phyloP scores from a whole-genome alignment of 331 rosid species.

The Quercus lobata region DNA sequence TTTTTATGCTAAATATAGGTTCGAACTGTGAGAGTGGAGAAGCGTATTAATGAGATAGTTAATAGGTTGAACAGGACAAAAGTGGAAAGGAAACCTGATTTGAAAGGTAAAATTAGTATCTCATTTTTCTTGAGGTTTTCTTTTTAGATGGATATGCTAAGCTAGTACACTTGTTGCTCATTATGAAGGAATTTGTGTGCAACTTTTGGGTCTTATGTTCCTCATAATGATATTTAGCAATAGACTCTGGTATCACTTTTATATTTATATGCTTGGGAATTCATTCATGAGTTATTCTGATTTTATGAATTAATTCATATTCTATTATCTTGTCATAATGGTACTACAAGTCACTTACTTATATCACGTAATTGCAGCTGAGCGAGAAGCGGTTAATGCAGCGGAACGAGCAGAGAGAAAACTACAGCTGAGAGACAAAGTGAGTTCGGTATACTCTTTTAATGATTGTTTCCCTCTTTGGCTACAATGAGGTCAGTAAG shows the following conservation, averaged over 20 bases:
- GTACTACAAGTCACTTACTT: background rate
- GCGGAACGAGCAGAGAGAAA: conserved; percentile 96
- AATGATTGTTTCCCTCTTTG: background rate
- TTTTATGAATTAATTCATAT: background rate
- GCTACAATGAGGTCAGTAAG: background rate
- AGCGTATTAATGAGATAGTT: conserved; percentile 83
- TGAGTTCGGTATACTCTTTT: conserved; percentile 22
- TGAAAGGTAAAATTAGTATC: conserved; percentile 59
- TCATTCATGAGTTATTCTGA: background rate
- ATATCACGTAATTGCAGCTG: conserved; percentile 51
- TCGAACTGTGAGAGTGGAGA: conserved; percentile 90
- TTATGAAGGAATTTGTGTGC: background rate
- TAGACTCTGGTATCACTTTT: background rate
- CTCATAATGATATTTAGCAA: background rate
- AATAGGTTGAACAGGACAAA: conserved; percentile 87
- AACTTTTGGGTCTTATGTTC: background rate
- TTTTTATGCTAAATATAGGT: conserved; percentile 47
- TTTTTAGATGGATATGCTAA: background rate
- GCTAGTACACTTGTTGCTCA: background rate
- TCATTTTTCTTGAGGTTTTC: background rate
- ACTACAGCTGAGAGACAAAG: conserved; percentile 74
- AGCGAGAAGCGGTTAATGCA: conserved; percentile 87
- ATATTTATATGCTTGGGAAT: background rate
- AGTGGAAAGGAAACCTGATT: conserved; percentile 92
- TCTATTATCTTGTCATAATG: background rate